Percentiles rank a stretch among this genome's conserved stretches.
Evolutionary conservation across 441 rosid genomes (phyloP).

Genomic region (Syzygium malaccense): DNA sequence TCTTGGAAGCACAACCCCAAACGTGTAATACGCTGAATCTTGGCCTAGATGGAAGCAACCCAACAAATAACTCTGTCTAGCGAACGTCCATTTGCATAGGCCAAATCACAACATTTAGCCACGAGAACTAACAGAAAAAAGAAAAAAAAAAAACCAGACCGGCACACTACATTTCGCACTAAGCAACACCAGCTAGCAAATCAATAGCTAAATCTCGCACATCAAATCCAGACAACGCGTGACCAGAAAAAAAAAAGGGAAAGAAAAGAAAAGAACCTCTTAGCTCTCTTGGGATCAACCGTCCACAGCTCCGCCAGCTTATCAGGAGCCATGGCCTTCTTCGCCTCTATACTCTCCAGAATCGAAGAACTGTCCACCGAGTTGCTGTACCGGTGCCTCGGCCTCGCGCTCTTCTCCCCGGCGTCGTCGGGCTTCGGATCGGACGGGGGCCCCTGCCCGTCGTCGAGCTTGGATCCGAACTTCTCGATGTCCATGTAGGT

Average conservation of each 20-base stretch:
- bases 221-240: background rate
- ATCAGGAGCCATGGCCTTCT: slow-evolving; percentile 95
- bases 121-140: background rate
- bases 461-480: slow-evolving; percentile 54
- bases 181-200: background rate
- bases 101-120: background rate
- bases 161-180: background rate
- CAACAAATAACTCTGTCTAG: background rate
- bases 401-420: background rate
- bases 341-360: slow-evolving; percentile 72
- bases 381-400: slow-evolving; percentile 69
- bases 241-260: background rate
- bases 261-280: slow-evolving; percentile 42
- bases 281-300: slow-evolving; percentile 83
- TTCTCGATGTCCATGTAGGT: slow-evolving; percentile 82
- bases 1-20: background rate
- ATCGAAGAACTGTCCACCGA: slow-evolving; percentile 69
- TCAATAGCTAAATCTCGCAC: background rate
- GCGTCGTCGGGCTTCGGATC: slow-evolving; percentile 21
- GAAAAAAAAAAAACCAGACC: background rate
- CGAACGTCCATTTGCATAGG: background rate
- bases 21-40: background rate
- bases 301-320: slow-evolving; percentile 86
- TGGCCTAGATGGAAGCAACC: background rate
- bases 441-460: slow-evolving; percentile 14